A percentile compares a stretch with the other conserved stretches of the same genome.
Conservation (phyloP, 2,329 filamentous ascomycete genomes). For the Aspergillus calidoustus region DNA sequence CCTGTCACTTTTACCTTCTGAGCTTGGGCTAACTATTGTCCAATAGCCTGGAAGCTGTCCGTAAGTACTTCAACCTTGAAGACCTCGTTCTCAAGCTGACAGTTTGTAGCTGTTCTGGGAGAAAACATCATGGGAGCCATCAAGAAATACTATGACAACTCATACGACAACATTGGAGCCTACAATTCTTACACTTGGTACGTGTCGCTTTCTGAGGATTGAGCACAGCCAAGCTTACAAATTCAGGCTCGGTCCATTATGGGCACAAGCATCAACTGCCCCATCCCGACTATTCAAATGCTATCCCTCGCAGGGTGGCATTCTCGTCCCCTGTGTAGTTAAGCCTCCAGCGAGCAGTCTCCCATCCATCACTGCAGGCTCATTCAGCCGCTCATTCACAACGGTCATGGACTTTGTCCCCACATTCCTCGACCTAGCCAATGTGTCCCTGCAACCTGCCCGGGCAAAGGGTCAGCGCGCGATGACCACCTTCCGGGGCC, state of each 20-base stretch:
- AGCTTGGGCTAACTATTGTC: neutral
- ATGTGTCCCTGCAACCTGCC: neutral
- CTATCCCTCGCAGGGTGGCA: constrained; percentile 2
- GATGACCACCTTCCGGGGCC: neutral
- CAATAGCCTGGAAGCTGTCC: neutral
- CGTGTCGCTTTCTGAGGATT: neutral
- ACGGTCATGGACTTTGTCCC: constrained; percentile 7
- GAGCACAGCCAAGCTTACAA: neutral
- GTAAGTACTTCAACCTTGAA: neutral
- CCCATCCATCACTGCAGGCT: neutral
- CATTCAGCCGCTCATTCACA: neutral
- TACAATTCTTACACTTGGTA: constrained; percentile 6
- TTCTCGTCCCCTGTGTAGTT: neutral
- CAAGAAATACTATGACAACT: constrained; percentile 5
- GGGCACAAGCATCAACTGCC: constrained; percentile 1
- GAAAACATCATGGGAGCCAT: neutral
- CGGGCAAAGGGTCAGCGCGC: neutral
- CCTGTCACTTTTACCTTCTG: too few relatives aligned
- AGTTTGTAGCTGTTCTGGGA: neutral
- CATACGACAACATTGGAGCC: constrained; percentile 1
- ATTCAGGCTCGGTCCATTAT: neutral
- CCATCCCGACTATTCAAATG: constrained; percentile 2
- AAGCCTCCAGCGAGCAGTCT: neutral
- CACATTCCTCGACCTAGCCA: neutral
- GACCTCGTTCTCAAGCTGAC: neutral